These are phyloP conservation scores for Luvunga scandens DNA, from an alignment of 345 rosid genomes.

Conservation along the genomic window DNA sequence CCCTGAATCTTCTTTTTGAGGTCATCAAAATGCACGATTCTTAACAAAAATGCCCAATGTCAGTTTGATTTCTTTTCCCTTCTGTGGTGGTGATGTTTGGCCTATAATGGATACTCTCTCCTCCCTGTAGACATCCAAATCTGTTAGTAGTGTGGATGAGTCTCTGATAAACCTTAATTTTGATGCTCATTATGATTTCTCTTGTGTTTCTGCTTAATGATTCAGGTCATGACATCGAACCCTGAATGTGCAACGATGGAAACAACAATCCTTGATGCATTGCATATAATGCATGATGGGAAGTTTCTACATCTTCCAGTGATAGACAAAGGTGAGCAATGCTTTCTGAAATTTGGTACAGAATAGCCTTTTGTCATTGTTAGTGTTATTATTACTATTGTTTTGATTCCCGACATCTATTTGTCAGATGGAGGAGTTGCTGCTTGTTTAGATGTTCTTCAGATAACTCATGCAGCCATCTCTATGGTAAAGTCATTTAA, in stretches of 20 bases:
- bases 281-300: slow-evolving; percentile 95
- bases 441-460: slow-evolving; percentile 88
- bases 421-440: slow-evolving; percentile 71
- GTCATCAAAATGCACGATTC: background rate
- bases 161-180: background rate
- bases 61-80: background rate
- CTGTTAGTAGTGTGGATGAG: background rate
- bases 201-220: background rate
- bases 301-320: slow-evolving; percentile 98
- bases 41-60: background rate
- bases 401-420: slow-evolving; percentile 8
- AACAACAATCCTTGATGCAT: slow-evolving; percentile 84
- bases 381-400: background rate
- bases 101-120: background rate
- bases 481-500: slow-evolving; percentile 61
- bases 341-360: background rate
- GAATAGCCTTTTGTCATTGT: background rate
- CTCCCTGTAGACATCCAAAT: background rate
- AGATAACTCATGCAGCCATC: slow-evolving; percentile 96
- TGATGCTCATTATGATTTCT: background rate
- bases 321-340: slow-evolving; percentile 59
- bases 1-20: background rate
- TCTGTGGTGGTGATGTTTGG: background rate
- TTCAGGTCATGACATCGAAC: slow-evolving; percentile 88
- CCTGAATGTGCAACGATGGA: slow-evolving; percentile 84